Evolutionary conservation across 495 filamentous ascomycete species (phyloP).

Genomic region (Trichodelitschia bisporula): DNA sequence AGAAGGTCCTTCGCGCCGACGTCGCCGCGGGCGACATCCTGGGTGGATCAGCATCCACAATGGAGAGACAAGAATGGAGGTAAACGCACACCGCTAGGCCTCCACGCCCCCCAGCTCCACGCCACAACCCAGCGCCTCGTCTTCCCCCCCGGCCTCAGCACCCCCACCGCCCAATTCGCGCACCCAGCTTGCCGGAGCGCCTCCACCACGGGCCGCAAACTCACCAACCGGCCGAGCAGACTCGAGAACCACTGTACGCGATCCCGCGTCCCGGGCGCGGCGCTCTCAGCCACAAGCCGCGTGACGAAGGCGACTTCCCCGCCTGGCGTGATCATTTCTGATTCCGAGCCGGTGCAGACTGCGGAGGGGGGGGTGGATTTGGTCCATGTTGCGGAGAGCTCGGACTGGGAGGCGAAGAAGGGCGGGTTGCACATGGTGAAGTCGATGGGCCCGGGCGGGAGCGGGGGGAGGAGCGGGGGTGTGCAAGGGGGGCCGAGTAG

Average conservation of each 20-base stretch:
- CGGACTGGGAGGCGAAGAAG: constrained; percentile 57
- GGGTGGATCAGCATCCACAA: constrained; percentile 2
- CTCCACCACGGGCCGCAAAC: constrained; percentile 36
- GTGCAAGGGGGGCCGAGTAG: constrained; percentile 41
- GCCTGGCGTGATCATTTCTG: constrained; percentile 64
- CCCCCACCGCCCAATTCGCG: constrained; percentile 60
- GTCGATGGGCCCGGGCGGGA: constrained; percentile 35
- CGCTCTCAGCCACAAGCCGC: constrained; percentile 51
- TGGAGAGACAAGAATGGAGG: constrained; percentile 1
- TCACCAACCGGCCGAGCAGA: constrained; percentile 70
- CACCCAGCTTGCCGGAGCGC: constrained; percentile 31
- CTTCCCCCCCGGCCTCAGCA: constrained; percentile 53
- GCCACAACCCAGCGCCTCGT: constrained; percentile 73
- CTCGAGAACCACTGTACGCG: constrained; percentile 80
- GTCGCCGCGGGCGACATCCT: constrained; percentile 30
- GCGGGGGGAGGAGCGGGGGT: constrained; percentile 21
- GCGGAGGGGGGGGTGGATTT: constrained; percentile 49
- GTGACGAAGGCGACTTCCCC: constrained; percentile 65
- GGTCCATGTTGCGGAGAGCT: constrained; percentile 39
- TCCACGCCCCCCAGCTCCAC: constrained; percentile 54
- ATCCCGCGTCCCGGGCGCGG: constrained; percentile 27
- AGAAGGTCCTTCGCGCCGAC: constrained; percentile 33
- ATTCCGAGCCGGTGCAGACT: constrained; percentile 53
- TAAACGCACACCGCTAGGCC: constrained; percentile 34
- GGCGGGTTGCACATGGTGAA: constrained; percentile 93